Conservation (phyloP, 1,284 basidiomycete genomes). For the Chalciporus piperatoides region DNA sequence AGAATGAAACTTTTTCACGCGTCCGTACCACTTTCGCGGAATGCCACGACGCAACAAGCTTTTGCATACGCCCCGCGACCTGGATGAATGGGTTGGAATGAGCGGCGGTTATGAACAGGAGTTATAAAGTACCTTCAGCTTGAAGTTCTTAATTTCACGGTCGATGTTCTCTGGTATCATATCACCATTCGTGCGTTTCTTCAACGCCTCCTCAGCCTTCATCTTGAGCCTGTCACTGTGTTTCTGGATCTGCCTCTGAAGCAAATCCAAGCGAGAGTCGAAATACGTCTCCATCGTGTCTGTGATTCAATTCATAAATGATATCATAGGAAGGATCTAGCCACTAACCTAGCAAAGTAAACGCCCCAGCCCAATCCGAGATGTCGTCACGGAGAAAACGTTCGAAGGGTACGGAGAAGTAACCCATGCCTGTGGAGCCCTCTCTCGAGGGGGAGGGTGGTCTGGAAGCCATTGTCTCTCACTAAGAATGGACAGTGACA, state of each 20-base stretch:
- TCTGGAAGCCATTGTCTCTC: constrained; percentile 70
- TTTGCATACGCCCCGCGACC: constrained; percentile 73
- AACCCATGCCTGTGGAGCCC: constrained; percentile 35
- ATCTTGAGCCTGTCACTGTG: constrained; percentile 80
- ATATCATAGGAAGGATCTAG: not conserved
- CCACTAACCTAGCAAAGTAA: constrained; percentile 66
- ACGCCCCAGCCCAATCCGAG: constrained; percentile 55
- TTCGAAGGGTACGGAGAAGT: constrained; percentile 52
- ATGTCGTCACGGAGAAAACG: constrained; percentile 50
- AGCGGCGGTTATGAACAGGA: not conserved
- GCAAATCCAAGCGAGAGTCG: constrained; percentile 85
- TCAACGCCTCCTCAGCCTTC: constrained; percentile 67
- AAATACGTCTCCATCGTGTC: constrained; percentile 89
- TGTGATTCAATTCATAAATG: constrained; percentile 31
- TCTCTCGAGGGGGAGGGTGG: constrained; percentile 68
- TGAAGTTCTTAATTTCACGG: constrained; percentile 80
- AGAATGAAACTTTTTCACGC: constrained; percentile 89
- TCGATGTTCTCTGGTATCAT: constrained; percentile 73
- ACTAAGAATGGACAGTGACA: constrained; percentile 26
- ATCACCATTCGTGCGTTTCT: constrained; percentile 67
- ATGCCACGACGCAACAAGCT: constrained; percentile 75
- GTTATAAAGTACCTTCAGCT: constrained; percentile 43
- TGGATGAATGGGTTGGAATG: constrained; percentile 31
- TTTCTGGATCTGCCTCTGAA: constrained; percentile 83
- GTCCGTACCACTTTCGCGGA: constrained; percentile 89